Base-by-base conservation (phyloP, 225 moss, liverwort and hornwort species). In the Ulota crispa region DNA sequence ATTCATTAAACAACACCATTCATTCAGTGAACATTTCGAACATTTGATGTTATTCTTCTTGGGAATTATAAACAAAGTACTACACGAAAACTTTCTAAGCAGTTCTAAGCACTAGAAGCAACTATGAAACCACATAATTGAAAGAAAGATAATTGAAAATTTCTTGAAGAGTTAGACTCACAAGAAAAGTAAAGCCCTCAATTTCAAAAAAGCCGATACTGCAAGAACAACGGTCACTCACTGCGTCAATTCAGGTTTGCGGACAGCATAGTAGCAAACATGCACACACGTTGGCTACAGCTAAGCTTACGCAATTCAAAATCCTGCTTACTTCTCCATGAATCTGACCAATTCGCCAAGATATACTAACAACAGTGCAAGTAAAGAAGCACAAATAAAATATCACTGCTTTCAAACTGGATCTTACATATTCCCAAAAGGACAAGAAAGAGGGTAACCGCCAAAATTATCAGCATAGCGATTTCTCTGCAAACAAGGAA, bases 181-280 rank as follows among this genome's bases (percentile, higher is more conserved):
- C 94, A 93, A 64, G 83, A 86, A 88, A 9, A 93, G 81, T n/a
- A 93, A 39, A 23, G 72, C 18, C 54, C 83, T 92, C 91, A 88
- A 90, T 62, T 83, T 78, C 72, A 91, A n/a, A 1, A 90, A 71
- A 1, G 88, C 79, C 23, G 86, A 64, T 31, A 86, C 94, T 94
- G 90, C 85, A 90, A 27, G 41, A 62, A 9, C 1, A 68, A 61
- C 19, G 24, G 45, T 19, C 75, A 47, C 32, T 68, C 27, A 69
- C 53, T 24, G 27, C 15, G 64, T 65, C 34, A 84, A 16, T 20
- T 67, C 2, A 21, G 3, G 8, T 64, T 64, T 39, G 3, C 23
- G 4, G 39, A 39, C 23, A n/a, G 23, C 66, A 23, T 11, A 21
- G 36, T 19, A 55, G 23, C 23, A 32, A 34, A 23, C 20, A 7